Evolutionary conservation across 192 early-diverging fungal species (phyloP), one percentile per base, ranked within the genome.

Genomic region (Linnemannia exigua): DNA sequence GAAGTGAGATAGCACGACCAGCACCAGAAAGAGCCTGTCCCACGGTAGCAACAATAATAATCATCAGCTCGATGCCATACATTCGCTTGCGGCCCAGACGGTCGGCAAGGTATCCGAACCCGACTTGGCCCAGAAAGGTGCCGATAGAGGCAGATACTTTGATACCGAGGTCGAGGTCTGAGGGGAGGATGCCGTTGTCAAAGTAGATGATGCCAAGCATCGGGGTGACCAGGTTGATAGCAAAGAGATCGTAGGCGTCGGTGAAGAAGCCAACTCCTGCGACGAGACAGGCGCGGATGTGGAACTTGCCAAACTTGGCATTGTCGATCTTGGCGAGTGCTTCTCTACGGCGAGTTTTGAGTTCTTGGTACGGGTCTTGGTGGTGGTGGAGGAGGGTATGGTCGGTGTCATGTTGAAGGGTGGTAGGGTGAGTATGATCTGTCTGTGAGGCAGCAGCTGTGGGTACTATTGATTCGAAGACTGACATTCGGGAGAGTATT

Each of bases 161-260:
- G 81, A 98, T 87, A 47, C 94, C 91, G 47, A 93, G 94, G 85
- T 99, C 98, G 73, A 95, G 89, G 71, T 94, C 91, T 0, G 78
- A 54, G 31, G 95, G 94, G 63, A 93, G 84, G 12, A 88, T 90
- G 3, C 80, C 82, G 17, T 79, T 80, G 41, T 76, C 38, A 73
- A 75, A 96, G 86, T 94, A 95, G 41, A 95, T 90, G 67, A 86
- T 92, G 15, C 94, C 94, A 47, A 97, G 87, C 93, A 99, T 99
- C 67, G 95, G 91, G 9, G 97, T 91, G 14, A 95, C 95, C 70
- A 98, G 88, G 75, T 95, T 95, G 86, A 99, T 98, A 74, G 96
- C 95, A 77, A 98, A 98, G 84, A 97, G 95, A 88, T 99, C 98
- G 88, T 98, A 98, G 19, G 96, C 94, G 84, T 99, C 97, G 54